Evolutionary conservation across 2,329 filamentous ascomycete genomes (phyloP).

Genomic region (Anisogramma anomala): DNA sequence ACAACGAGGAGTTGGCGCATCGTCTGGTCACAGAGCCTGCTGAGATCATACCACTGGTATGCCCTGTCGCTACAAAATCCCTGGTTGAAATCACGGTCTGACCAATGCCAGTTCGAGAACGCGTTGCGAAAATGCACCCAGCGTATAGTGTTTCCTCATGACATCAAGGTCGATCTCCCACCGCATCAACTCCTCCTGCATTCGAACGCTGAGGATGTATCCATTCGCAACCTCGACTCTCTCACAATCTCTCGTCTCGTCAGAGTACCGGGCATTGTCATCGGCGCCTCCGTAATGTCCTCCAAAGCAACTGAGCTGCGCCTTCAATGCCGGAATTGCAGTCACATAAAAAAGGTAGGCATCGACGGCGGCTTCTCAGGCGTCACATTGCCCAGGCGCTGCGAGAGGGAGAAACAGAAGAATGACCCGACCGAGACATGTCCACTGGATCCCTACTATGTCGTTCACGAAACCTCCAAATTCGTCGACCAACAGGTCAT

Average conservation of each 20-base stretch:
- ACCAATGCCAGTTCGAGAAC: constrained; percentile 60
- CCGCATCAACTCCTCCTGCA: constrained; percentile 92
- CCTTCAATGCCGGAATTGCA: constrained; percentile 81
- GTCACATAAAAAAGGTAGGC: constrained; percentile 55
- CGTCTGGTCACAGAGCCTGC: constrained; percentile 78
- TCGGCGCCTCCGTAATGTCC: constrained; percentile 90
- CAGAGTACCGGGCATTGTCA: constrained; percentile 92
- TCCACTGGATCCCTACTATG: constrained; percentile 89
- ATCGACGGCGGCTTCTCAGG: constrained; percentile 81
- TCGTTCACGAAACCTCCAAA: constrained; percentile 82
- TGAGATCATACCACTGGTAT: constrained; percentile 81
- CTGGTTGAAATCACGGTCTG: background rate
- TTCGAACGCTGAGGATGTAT: constrained; percentile 79
- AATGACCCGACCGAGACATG: constrained; percentile 65
- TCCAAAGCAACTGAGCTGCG: constrained; percentile 84
- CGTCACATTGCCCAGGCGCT: constrained; percentile 71
- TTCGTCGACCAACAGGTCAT: constrained; percentile 98
- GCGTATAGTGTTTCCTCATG: constrained; percentile 78
- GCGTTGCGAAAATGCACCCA: constrained; percentile 87
- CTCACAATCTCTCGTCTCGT: constrained; percentile 91
- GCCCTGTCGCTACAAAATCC: constrained; percentile 19
- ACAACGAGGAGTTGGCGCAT: constrained; percentile 90
- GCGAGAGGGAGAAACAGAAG: constrained; percentile 49
- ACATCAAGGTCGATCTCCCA: constrained; percentile 56
- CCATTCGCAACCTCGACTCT: constrained; percentile 88